Conservation (phyloP, 306 rosid species). For the Pyrus betulifolia region DNA sequence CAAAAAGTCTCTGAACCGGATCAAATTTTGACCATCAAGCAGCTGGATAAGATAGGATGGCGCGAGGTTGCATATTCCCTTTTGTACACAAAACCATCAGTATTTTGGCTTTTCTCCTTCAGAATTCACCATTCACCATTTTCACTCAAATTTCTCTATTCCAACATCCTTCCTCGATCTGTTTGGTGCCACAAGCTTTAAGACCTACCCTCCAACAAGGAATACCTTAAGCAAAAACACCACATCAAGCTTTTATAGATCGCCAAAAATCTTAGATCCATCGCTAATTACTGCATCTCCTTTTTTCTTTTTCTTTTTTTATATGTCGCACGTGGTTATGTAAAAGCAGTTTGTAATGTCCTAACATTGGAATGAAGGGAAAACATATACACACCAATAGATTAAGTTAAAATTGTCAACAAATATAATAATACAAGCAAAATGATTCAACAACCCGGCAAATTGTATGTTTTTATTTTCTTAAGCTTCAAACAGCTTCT, state of each 20-base stretch:
- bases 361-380: background rate
- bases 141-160: too few relatives aligned
- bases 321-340: background rate
- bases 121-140: too few relatives aligned
- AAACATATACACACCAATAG: background rate
- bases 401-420: too few relatives aligned
- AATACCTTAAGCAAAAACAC: background rate
- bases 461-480: background rate
- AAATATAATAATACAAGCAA: background rate
- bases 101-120: too few relatives aligned
- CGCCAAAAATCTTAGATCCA: too few relatives aligned
- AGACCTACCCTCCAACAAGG: too few relatives aligned
- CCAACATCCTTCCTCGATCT: too few relatives aligned
- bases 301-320: too few relatives aligned
- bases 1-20: background rate
- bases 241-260: too few relatives aligned
- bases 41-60: background rate
- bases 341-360: background rate
- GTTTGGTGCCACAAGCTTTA: background rate
- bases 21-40: background rate
- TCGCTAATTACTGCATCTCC: background rate
- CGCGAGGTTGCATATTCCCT: background rate
- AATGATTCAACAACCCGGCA: background rate
- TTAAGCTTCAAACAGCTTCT: background rate
- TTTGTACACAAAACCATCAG: background rate